phyloP scores from a whole-genome alignment of 176 grass and related monocot species.

The Puya raimondii region DNA sequence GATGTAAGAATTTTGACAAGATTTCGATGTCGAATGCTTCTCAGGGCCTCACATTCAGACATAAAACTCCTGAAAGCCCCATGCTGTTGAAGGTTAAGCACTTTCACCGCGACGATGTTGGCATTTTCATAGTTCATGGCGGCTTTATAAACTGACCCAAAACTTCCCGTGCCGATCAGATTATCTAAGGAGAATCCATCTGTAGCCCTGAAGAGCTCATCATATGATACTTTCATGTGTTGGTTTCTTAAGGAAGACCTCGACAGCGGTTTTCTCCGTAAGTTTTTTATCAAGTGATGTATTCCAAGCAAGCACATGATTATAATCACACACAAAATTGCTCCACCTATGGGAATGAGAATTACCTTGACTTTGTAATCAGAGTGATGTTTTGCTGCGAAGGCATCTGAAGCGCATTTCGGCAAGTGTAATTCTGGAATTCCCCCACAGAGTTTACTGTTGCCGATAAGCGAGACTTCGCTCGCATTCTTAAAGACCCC shows the following conservation, averaged over 20 bases:
- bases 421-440: conserved; percentile 30
- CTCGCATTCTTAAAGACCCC: conserved; percentile 34
- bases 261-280: neutral
- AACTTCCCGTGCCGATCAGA: conserved; percentile 35
- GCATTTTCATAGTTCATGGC: conserved; percentile 11
- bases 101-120: conserved; percentile 35
- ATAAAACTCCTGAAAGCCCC: conserved; percentile 40
- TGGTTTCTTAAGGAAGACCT: neutral
- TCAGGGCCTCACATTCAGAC: conserved; percentile 44
- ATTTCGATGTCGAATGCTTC: conserved; percentile 42
- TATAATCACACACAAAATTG: neutral
- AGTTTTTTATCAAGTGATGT: conserved; percentile 5
- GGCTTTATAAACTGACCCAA: conserved; percentile 34
- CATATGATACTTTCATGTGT: conserved; percentile 32
- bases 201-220: conserved; percentile 40
- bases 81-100: conserved; percentile 36
- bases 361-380: conserved; percentile 14
- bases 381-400: neutral
- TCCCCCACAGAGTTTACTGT: conserved; percentile 30
- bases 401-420: conserved; percentile 8
- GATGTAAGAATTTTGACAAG: conserved; percentile 40
- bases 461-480: conserved; percentile 21
- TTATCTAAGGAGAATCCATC: conserved; percentile 31
- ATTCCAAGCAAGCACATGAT: neutral
- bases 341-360: conserved; percentile 5